These are phyloP conservation scores for Metschnikowia bowlesiae DNA, from an alignment of 805 yeast species.

Conservation along the genomic window DNA sequence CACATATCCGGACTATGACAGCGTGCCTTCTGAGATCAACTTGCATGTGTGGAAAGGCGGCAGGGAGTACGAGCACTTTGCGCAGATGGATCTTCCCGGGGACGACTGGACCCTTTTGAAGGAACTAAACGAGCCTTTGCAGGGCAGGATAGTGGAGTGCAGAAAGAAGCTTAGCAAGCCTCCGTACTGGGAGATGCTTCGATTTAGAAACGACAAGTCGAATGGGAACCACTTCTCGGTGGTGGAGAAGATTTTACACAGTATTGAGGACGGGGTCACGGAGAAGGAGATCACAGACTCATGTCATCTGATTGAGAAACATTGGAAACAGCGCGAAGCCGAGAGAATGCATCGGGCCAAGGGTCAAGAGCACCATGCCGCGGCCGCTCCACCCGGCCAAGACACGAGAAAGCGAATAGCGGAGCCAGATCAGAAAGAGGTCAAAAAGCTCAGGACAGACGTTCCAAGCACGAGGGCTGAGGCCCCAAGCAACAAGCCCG, in stretches of 20 bases:
- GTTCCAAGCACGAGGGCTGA: conserved; percentile 4
- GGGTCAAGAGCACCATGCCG: conserved; percentile 5
- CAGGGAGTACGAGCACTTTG: conserved; percentile 57
- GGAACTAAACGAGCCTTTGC: conserved; percentile 68
- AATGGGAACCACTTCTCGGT: conserved; percentile 82
- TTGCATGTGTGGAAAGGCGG: conserved; percentile 79
- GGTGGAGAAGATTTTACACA: conserved; percentile 75
- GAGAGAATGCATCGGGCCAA: conserved; percentile 27
- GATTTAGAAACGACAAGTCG: conserved; percentile 90
- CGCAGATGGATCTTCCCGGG: conserved; percentile 56
- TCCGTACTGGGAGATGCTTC: conserved; percentile 74
- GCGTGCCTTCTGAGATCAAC: conserved; percentile 59
- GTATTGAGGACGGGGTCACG: conserved; percentile 82
- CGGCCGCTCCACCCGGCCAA: conserved; percentile 4
- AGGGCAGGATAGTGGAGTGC: conserved; percentile 87
- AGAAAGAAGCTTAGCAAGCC: conserved; percentile 51
- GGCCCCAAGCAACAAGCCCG: not conserved
- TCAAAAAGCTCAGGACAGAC: conserved; percentile 6
- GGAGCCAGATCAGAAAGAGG: conserved; percentile 2
- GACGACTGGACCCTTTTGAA: conserved; percentile 81
- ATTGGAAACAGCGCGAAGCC: conserved; percentile 59
- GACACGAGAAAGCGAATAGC: conserved; percentile 8
- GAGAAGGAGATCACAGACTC: conserved; percentile 67
- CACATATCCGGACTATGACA: conserved; percentile 76
- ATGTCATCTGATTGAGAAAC: conserved; percentile 50